These are phyloP conservation scores for Trichopus zeylanicus DNA, from an alignment of 116 monocot species.

Conservation along the genomic window DNA sequence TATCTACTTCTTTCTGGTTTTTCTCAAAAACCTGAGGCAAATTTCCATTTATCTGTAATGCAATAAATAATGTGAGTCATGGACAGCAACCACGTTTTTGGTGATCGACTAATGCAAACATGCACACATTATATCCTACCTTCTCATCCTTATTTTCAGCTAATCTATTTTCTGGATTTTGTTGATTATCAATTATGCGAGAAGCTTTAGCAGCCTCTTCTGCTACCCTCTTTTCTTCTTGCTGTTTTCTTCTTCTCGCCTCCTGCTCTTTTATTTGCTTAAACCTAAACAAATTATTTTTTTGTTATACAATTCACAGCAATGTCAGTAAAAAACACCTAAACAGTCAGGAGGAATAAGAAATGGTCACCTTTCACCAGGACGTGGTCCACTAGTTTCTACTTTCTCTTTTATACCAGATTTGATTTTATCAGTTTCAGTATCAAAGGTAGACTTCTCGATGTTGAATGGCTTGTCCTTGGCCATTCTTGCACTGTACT, in stretches of 20 bases:
- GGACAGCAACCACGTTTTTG: not conserved
- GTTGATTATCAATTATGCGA: slow-evolving; percentile 2
- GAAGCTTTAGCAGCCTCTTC: slow-evolving; percentile 16
- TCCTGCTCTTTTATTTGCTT: slow-evolving; percentile 85
- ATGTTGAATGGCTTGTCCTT: slow-evolving; percentile 20
- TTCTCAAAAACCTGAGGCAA: slow-evolving; percentile 6
- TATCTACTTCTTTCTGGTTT: not conserved
- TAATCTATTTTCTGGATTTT: slow-evolving; percentile 1
- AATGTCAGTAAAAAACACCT: not conserved
- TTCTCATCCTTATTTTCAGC: slow-evolving; percentile 11
- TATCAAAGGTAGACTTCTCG: slow-evolving; percentile 24
- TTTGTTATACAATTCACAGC: slow-evolving; percentile 6
- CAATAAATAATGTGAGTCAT: not conserved
- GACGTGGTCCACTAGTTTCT: slow-evolving; percentile 17
- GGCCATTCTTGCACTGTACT: slow-evolving; percentile 29
- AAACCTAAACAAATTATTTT: slow-evolving; percentile 39
- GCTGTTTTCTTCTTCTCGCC: slow-evolving; percentile 41
- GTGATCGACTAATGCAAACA: not conserved
- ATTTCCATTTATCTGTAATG: slow-evolving; percentile 3
- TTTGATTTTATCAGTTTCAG: slow-evolving; percentile 19
- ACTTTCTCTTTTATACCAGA: slow-evolving; percentile 23
- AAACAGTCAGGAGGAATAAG: not conserved
- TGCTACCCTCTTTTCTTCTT: slow-evolving; percentile 32
- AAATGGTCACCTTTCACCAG: slow-evolving; percentile 68
- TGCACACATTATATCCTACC: slow-evolving; percentile 9